Base-by-base conservation (phyloP, 2,329 filamentous ascomycete species). In the Thelonectria rubi region DNA sequence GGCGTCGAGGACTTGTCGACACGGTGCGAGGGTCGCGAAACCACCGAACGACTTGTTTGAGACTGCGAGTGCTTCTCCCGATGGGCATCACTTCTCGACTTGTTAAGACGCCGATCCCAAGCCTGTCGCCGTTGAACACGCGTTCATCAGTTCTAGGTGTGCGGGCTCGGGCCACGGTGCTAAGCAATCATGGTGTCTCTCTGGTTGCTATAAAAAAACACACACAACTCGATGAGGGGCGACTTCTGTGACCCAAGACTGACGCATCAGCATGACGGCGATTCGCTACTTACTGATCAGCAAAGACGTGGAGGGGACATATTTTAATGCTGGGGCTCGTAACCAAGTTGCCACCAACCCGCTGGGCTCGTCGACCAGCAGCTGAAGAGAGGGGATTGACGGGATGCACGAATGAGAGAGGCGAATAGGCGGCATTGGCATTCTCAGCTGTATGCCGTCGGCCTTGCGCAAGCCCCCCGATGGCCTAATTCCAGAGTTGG, bases 181-280 rank as follows among this genome's bases (percentile, higher is more conserved):
- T 58, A 39, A 47, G 11, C 12, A 20, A 43, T 46, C 10, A 8
- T 51, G 40, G 51, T 51, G 52, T 8, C 30, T 20, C 14, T 55
- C 56, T 51, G 58, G 62, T 67, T 70, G 56, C 64, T 69, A 64
- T 69, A 69, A 69, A 70, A 67, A 70, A 30, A 30, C 26, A 30
- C 26, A 30, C 4, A 4, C 7, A 7, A 46, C 18, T 55, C 21
- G 56, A 42, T 59, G 56, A 52, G 58, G 54, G 42, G 26, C 52
- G 45, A 55, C 15, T 7, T 20, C 11, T 45, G 49, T 24, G 26
- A 42, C n/a, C 21, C 14, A 30, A 48, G 52, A 39, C 46, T 55
- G 58, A 47, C 52, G 46, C 46, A 60, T 18, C 43, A 40, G 46
- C 42, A 14, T 11, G 10, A 15, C 37, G 14, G 51, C 30, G 46